Evolutionary conservation across 2,329 filamentous ascomycete species (phyloP), one percentile per base, ranked within the genome.

Genomic region (Fusarium goolgardi): DNA sequence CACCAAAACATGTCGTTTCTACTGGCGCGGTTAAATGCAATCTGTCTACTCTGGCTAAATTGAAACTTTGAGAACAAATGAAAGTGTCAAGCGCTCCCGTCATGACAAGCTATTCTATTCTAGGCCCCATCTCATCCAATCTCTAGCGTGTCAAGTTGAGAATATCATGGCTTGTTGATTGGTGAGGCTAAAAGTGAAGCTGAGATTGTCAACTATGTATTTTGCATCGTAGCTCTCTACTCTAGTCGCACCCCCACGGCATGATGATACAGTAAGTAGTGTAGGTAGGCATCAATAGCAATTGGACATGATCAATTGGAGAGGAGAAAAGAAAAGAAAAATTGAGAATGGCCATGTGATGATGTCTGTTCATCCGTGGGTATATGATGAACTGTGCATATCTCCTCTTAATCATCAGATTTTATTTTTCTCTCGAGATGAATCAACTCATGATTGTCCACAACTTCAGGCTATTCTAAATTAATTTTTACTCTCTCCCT

Each of bases 381-480:
- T 71, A 72, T 71, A 71, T 73, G 65, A 71, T 73, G 65, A 70
- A 54, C 58, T 65, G 55, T 50, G 47, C 58, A 52, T 40, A 31
- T 59, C 43, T 47, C 51, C 52, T 39, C 54, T 52, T 55, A 51
- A 72, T 72, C 70, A 69, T 67, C 65, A 72, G 70, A 67, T 69
- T 67, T 45, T 29, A 21, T 56, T 56, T 4, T 29, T 4, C 29
- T 4, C 32, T 4, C 29, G 58, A 35, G 21, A 50, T 35, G 37
- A 65, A 64, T 45, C 52, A 50, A 66, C 39, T 55, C 43, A 49
- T 40, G 40, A 50, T 46, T 29, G 10, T 29, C 13, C 39, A 18
- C 27, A 55, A 44, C 49, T 66, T 69, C 50, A 56, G 58, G 34
- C 53, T 65, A 60, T 65, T 64, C n/a, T 51, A 6, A 10, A 11